Percentiles rank a stretch among this genome's conserved stretches.
Evolutionary conservation across 73 alveolate species (phyloP).

Genomic region (Uronychia setigera): DNA sequence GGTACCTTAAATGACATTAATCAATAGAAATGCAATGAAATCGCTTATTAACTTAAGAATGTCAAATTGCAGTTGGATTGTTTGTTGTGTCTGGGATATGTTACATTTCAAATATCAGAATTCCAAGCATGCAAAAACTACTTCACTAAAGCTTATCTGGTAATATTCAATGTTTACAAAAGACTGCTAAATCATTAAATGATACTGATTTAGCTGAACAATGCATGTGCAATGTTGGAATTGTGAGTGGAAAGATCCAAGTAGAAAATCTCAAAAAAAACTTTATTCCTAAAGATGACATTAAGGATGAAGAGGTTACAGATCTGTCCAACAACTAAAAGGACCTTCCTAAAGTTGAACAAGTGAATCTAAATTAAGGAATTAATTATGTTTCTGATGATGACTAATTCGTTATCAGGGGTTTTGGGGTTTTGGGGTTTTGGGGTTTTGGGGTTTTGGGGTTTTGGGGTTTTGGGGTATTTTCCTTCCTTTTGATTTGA

Average conservation of each 20-base stretch:
- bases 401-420: too few species aligned
- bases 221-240: slow-evolving; percentile 77
- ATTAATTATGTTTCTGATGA: too few species aligned
- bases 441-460: too few species aligned
- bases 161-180: not conserved
- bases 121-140: slow-evolving; percentile 47
- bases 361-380: too few species aligned
- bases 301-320: too few species aligned
- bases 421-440: too few species aligned
- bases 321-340: too few species aligned
- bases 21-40: slow-evolving; percentile 44
- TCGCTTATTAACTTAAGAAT: slow-evolving; percentile 46
- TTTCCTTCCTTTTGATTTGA: too few species aligned
- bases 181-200: slow-evolving; percentile 28
- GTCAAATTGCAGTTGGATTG: slow-evolving; percentile 64
- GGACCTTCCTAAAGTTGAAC: too few species aligned
- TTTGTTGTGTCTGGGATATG: slow-evolving; percentile 62
- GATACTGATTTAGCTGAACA: slow-evolving; percentile 61
- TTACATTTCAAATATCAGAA: slow-evolving; percentile 32
- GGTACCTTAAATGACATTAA: not conserved
- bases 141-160: slow-evolving; percentile 50
- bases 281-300: too few species aligned
- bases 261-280: not conserved
- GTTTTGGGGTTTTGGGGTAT: too few species aligned
- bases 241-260: slow-evolving; percentile 53